Conservation (phyloP, 2,329 filamentous ascomycete genomes). For the Diaporthe ampelina region DNA sequence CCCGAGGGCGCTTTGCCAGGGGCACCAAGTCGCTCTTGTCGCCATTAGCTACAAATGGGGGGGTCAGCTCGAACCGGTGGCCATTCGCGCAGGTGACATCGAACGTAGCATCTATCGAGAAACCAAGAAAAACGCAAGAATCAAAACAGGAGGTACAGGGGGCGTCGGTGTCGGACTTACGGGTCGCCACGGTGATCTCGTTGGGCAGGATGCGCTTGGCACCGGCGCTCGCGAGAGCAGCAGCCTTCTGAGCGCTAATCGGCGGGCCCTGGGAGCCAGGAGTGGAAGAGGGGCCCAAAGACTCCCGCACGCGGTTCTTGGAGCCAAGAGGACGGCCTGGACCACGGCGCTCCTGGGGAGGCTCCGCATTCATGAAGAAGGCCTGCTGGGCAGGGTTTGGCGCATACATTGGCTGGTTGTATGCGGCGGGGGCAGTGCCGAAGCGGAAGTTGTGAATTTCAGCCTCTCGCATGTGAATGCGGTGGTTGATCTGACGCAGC, state of each 20-base stretch:
- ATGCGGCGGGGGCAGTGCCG: neutral
- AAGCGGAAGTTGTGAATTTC: slow-evolving; percentile 49
- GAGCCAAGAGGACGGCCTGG: slow-evolving; percentile 40
- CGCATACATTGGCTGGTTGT: neutral
- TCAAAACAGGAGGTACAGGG: slow-evolving; percentile 3
- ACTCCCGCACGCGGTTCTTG: slow-evolving; percentile 30
- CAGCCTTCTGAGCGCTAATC: slow-evolving; percentile 36
- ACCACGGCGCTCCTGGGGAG: slow-evolving; percentile 40
- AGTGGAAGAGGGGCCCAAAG: neutral
- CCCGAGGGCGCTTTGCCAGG: slow-evolving; percentile 34
- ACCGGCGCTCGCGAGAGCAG: slow-evolving; percentile 39
- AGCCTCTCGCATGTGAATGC: slow-evolving; percentile 53
- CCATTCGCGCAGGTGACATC: slow-evolving; percentile 7
- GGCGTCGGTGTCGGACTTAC: slow-evolving; percentile 20
- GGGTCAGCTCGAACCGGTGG: slow-evolving; percentile 24
- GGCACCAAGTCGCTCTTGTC: neutral
- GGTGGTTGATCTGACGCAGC: slow-evolving; percentile 58
- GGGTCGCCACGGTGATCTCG: slow-evolving; percentile 40
- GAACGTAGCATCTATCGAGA: neutral
- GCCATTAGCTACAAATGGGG: neutral
- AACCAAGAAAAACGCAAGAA: neutral
- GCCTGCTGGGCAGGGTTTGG: neutral
- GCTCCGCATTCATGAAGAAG: slow-evolving; percentile 33
- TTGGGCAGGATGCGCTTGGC: slow-evolving; percentile 35
- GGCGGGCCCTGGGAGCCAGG: neutral